Evolutionary conservation across 257 asterid genomes (phyloP).

Genomic region (Dorcoceras hygrometricum): DNA sequence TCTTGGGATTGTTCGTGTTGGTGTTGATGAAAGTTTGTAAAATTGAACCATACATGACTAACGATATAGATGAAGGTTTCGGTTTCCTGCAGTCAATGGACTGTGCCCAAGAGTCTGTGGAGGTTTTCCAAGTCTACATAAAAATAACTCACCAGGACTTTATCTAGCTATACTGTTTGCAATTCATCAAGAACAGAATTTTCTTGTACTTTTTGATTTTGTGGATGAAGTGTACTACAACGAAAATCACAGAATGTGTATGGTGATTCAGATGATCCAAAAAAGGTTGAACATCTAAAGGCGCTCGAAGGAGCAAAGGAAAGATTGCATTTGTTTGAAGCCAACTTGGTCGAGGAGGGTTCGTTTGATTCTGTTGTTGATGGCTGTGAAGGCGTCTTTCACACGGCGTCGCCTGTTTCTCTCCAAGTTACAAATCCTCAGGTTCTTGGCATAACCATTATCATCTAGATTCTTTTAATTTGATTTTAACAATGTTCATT

Average conservation of each 20-base stretch:
- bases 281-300: constrained; percentile 41
- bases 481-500: neutral
- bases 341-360: constrained; percentile 46
- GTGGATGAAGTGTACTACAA: neutral
- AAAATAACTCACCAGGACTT: too few species aligned
- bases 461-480: neutral
- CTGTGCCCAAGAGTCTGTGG: too few species aligned
- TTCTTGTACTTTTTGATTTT: neutral
- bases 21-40: too few species aligned
- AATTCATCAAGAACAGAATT: neutral
- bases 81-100: too few species aligned
- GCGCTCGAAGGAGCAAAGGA: constrained; percentile 61
- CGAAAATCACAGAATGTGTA: neutral
- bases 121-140: too few species aligned
- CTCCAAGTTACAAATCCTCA: constrained; percentile 35
- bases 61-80: neutral
- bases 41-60: too few species aligned
- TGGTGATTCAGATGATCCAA: constrained; percentile 41
- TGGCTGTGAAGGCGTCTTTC: constrained; percentile 65
- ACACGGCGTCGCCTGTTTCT: constrained; percentile 59
- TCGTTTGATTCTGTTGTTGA: constrained; percentile 49
- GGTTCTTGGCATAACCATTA: constrained; percentile 25
- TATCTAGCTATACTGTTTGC: neutral
- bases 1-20: too few species aligned
- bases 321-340: constrained; percentile 46